Conservation (phyloP, 192 early-diverging fungal species). For the Piromyces finnis region DNA sequence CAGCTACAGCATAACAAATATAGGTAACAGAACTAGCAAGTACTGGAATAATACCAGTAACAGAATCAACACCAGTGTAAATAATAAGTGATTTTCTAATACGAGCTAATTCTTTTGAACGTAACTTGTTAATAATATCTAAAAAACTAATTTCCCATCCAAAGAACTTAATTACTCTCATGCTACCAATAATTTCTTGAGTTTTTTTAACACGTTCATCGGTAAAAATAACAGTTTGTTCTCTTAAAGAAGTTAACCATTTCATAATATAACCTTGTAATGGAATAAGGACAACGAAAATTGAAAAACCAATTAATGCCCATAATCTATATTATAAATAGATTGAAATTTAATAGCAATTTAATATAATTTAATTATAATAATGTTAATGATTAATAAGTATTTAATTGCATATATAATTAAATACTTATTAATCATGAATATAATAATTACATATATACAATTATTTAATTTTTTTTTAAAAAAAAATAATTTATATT, state of each 20-base stretch:
- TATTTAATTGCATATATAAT: no score
- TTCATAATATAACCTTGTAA: constrained; percentile 17
- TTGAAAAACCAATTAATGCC: constrained; percentile 18
- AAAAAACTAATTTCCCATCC: constrained; percentile 29
- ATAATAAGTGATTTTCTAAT: not conserved
- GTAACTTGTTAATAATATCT: not conserved
- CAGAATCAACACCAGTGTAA: not conserved
- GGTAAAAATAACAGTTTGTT: constrained; percentile 31
- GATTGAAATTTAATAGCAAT: no score
- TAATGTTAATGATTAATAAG: no score
- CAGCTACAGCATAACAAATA: not conserved
- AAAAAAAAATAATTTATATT: no score
- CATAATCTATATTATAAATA: not conserved
- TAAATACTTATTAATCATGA: no score
- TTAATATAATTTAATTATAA: no score
- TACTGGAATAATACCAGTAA: not conserved
- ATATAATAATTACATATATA: no score
- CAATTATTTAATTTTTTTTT: no score
- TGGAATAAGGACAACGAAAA: constrained; percentile 17
- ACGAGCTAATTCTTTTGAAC: not conserved
- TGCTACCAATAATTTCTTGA: constrained; percentile 48
- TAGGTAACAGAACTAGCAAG: not conserved
- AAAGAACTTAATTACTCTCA: constrained; percentile 60
- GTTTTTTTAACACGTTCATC: constrained; percentile 55
- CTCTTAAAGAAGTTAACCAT: constrained; percentile 15